phyloP scores from a whole-genome alignment of 805 yeast genomes.

The Saturnispora serradocipensis region DNA sequence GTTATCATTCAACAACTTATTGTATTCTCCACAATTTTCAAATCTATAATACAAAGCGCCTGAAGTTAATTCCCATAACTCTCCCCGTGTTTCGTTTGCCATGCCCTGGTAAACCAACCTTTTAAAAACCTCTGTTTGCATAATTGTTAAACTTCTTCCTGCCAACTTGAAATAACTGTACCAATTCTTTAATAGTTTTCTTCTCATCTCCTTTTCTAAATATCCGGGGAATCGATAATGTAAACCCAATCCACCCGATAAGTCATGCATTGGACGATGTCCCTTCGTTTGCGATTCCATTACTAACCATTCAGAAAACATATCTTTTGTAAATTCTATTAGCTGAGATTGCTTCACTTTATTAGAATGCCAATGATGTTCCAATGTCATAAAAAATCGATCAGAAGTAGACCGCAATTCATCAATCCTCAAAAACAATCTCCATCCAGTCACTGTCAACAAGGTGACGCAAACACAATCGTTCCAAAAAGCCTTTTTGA shows the following conservation, averaged over 20 bases:
- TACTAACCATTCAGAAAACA: constrained; percentile 79
- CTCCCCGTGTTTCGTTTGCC: constrained; percentile 93
- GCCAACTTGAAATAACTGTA: constrained; percentile 77
- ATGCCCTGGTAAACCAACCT: constrained; percentile 82
- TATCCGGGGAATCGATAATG: constrained; percentile 85
- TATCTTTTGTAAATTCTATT: constrained; percentile 54
- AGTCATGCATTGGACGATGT: constrained; percentile 6
- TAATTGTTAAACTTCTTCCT: constrained; percentile 75
- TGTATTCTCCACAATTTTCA: constrained; percentile 52
- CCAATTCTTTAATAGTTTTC: constrained; percentile 82
- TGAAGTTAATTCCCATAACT: constrained; percentile 86
- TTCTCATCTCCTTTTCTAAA: constrained; percentile 47
- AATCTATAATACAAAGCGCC: constrained; percentile 77
- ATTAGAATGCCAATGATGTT: constrained; percentile 4
- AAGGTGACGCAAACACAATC: constrained; percentile 74
- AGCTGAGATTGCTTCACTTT: constrained; percentile 43
- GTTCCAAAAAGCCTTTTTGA: constrained; percentile 74
- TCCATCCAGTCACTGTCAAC: constrained; percentile 55
- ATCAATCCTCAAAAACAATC: constrained; percentile 59
- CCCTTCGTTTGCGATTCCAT: constrained; percentile 5
- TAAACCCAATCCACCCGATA: constrained; percentile 74
- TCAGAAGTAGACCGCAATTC: constrained; percentile 77
- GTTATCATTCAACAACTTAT: constrained; percentile 47
- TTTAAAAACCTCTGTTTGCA: constrained; percentile 68
- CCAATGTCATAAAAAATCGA: constrained; percentile 38